Conservation (phyloP, 805 yeast genomes). For the Sungouiella thailandica region DNA sequence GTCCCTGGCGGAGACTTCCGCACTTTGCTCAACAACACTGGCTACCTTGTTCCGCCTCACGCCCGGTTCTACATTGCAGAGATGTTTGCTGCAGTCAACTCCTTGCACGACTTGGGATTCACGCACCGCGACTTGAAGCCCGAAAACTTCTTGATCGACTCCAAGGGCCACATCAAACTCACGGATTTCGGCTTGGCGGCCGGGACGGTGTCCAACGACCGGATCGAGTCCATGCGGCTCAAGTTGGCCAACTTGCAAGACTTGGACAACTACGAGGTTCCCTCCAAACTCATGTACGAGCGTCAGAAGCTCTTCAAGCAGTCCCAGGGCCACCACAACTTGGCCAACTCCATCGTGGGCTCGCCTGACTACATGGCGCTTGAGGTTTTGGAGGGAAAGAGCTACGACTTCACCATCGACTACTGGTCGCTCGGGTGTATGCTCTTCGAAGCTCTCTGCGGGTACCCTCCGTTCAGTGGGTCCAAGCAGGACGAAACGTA, state of each 20-base stretch:
- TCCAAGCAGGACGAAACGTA: conserved; percentile 92
- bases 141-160: conserved; percentile 85
- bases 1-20: conserved; percentile 99
- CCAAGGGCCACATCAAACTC: conserved; percentile 85
- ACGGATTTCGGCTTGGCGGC: conserved; percentile 98
- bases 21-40: conserved; percentile 88
- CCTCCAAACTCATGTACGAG: conserved; percentile 74
- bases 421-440: conserved; percentile 99
- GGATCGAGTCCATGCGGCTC: conserved; percentile 88
- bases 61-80: conserved; percentile 93
- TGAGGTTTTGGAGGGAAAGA: conserved; percentile 91
- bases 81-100: conserved; percentile 93
- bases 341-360: conserved; percentile 95
- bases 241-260: conserved; percentile 67
- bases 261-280: conserved; percentile 52
- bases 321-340: conserved; percentile 75
- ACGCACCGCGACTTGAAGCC: conserved; percentile 97
- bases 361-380: conserved; percentile 99
- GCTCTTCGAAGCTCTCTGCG: conserved; percentile 91
- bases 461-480: conserved; percentile 97
- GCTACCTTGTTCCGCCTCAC: conserved; percentile 87
- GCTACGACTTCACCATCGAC: conserved; percentile 93
- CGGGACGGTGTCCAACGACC: conserved; percentile 87
- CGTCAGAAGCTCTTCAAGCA: conserved; percentile 82
- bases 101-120: conserved; percentile 90